A percentile compares a stretch with the other conserved stretches of the same genome.
phyloP scores from a whole-genome alignment of 1,284 basidiomycete species.

The Termitomyces sp. region DNA sequence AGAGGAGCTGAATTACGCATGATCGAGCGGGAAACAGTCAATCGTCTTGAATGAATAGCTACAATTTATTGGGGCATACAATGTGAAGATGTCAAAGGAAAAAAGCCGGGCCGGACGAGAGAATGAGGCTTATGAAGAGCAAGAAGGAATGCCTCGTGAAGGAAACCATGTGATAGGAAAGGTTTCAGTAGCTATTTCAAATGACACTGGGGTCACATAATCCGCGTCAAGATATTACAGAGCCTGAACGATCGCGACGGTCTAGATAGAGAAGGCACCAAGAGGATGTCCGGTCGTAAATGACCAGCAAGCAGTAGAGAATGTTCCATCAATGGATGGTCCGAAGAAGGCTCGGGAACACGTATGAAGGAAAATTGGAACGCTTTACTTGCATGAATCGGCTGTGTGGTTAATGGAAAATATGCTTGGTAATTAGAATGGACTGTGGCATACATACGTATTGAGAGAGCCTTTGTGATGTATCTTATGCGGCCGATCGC shows the following conservation, averaged over 20 bases:
- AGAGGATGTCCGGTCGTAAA: background rate
- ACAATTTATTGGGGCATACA: background rate
- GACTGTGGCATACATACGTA: background rate
- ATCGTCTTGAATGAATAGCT: background rate
- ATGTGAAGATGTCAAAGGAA: background rate
- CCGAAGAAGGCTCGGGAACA: background rate
- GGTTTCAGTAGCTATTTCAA: background rate
- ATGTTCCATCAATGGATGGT: background rate
- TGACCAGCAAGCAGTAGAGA: background rate
- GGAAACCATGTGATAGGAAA: slow-evolving; percentile 11
- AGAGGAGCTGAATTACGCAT: slow-evolving; percentile 4
- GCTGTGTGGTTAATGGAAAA: background rate
- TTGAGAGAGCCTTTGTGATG: background rate
- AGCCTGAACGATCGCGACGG: background rate
- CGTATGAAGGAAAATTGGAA: background rate
- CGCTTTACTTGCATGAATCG: background rate
- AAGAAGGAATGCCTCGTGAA: background rate
- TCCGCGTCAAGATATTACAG: background rate
- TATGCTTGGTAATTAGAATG: background rate
- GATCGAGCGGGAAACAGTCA: background rate
- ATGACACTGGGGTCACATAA: background rate
- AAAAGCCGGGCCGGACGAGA: slow-evolving; percentile 13
- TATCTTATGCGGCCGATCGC: slow-evolving; percentile 3
- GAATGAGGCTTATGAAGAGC: slow-evolving; percentile 3
- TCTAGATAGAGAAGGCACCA: background rate